phyloP scores from a whole-genome alignment of 2,329 filamentous ascomycete genomes.

The Tolypocladium cylindrosporum region DNA sequence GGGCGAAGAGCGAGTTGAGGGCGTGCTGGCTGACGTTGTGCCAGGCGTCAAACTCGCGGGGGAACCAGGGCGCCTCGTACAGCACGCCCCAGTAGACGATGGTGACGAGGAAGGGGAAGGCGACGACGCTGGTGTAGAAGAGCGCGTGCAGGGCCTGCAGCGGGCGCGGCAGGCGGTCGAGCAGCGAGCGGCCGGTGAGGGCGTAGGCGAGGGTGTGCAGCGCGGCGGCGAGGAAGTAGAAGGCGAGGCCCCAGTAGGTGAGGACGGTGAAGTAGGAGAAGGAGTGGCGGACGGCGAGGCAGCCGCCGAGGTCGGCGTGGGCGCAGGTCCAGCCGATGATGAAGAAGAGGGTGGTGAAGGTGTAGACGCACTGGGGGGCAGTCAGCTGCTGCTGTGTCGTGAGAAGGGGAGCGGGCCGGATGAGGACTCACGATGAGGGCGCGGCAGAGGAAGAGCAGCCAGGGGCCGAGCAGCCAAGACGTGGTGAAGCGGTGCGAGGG shows the following conservation, averaged over 20 bases:
- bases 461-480: constrained; percentile 68
- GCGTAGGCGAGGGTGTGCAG: constrained; percentile 62
- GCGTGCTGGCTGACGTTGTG: constrained; percentile 64
- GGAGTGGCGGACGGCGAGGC: constrained; percentile 35
- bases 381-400: not conserved
- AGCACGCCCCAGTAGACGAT: constrained; percentile 61
- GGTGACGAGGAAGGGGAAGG: constrained; percentile 59
- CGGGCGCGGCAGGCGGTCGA: constrained; percentile 48
- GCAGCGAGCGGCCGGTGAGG: constrained; percentile 38
- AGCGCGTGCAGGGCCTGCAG: constrained; percentile 57
- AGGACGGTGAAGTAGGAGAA: constrained; percentile 81
- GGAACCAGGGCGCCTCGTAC: constrained; percentile 41
- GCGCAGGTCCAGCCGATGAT: constrained; percentile 56
- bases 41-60: constrained; percentile 44
- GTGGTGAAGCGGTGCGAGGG: constrained; percentile 62
- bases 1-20: constrained; percentile 61
- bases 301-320: constrained; percentile 33
- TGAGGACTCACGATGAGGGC: constrained; percentile 39
- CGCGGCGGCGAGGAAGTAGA: constrained; percentile 63
- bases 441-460: constrained; percentile 47
- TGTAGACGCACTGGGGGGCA: constrained; percentile 46
- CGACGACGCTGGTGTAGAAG: constrained; percentile 52
- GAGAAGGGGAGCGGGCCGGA: not conserved
- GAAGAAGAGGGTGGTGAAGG: constrained; percentile 59
- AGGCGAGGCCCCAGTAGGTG: constrained; percentile 73